Evolutionary conservation across 176 grass and related monocot species (phyloP).

Genomic region (Cymbopogon citratus): DNA sequence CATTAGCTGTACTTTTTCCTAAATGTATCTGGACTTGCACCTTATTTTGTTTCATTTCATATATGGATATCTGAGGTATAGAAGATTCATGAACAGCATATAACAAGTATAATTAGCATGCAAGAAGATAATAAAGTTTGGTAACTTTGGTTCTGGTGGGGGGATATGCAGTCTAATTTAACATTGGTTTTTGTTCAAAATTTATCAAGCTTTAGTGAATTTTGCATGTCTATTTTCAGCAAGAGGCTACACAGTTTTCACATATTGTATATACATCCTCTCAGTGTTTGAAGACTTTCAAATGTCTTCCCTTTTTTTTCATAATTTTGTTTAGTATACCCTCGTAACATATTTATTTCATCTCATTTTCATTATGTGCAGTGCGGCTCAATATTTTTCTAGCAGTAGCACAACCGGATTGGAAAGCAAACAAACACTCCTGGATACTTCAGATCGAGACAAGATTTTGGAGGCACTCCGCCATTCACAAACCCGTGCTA

Average conservation of each 20-base stretch:
- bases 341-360: not conserved
- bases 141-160: not conserved
- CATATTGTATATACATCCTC: not conserved
- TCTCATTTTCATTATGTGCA: not conserved
- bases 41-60: not conserved
- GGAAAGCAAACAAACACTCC: not conserved
- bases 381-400: not conserved
- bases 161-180: not conserved
- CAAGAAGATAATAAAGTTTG: not conserved
- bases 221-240: not conserved
- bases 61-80: not conserved
- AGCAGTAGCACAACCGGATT: not conserved
- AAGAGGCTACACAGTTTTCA: slow-evolving; percentile 1
- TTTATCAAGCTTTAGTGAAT: not conserved
- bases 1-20: not conserved
- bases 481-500: slow-evolving; percentile 82
- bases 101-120: not conserved
- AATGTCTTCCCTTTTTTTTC: not conserved
- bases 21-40: not conserved
- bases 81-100: not conserved
- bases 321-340: not conserved
- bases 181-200: not conserved
- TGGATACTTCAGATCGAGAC: slow-evolving; percentile 24
- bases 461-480: slow-evolving; percentile 65
- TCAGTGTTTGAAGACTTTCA: not conserved